Conservation (phyloP, 148 eudicot genomes). For the Pharnaceum exiguum region DNA sequence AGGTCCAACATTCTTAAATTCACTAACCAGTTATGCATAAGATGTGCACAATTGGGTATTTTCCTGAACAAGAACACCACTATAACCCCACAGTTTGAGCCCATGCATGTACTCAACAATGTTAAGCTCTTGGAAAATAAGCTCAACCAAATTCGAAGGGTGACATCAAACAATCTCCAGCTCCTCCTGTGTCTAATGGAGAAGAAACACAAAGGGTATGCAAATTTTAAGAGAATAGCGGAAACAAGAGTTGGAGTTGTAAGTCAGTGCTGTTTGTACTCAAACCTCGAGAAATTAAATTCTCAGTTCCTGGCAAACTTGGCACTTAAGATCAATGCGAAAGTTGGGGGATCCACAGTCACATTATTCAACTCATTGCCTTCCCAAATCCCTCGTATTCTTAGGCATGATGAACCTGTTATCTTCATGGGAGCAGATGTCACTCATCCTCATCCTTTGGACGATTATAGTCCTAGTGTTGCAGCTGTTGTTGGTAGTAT, state of each 20-base stretch:
- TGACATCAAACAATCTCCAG: slow-evolving; percentile 59
- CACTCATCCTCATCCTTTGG: slow-evolving; percentile 89
- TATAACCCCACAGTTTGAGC: slow-evolving; percentile 60
- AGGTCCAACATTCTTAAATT: slow-evolving; percentile 62
- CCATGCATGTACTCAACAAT: slow-evolving; percentile 72
- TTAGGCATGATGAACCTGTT: slow-evolving; percentile 48
- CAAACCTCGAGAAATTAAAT: slow-evolving; percentile 54
- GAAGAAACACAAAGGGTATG: slow-evolving; percentile 92
- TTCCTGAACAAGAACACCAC: slow-evolving; percentile 51
- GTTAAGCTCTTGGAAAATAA: slow-evolving; percentile 56
- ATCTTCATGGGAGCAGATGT: slow-evolving; percentile 98
- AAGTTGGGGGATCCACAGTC: slow-evolving; percentile 90
- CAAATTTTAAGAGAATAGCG: slow-evolving; percentile 80
- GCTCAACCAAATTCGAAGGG: slow-evolving; percentile 47
- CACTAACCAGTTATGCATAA: slow-evolving; percentile 57
- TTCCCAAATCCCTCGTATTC: slow-evolving; percentile 66
- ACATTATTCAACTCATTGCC: slow-evolving; percentile 70
- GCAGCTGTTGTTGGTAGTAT: slow-evolving; percentile 90
- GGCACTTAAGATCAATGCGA: slow-evolving; percentile 92
- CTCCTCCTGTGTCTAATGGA: slow-evolving; percentile 86
- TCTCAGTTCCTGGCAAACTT: slow-evolving; percentile 79
- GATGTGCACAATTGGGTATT: slow-evolving; percentile 82
- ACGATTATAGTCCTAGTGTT: slow-evolving; percentile 87
- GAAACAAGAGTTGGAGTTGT: slow-evolving; percentile 80
- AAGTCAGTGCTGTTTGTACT: slow-evolving; percentile 85